Base-by-base conservation (phyloP, 495 filamentous ascomycete genomes). In the Trichoderma reesei region DNA sequence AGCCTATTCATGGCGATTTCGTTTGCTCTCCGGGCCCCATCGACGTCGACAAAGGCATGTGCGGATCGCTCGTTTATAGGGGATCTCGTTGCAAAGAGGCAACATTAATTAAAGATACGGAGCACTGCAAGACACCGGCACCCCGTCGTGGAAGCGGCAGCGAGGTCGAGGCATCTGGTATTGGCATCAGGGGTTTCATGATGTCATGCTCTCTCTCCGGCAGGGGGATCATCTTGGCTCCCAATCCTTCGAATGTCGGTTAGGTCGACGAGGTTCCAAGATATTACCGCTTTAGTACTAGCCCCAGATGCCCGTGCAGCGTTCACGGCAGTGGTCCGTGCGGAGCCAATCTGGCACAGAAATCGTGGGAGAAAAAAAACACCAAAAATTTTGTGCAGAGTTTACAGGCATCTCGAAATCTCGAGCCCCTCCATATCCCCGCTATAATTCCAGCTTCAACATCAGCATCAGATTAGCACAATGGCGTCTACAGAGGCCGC, bases 1-100 rank as follows among this genome's bases (percentile, higher is more conserved):
- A 89, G 71, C 16, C 66, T 66, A 66, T 71, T 72, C 20, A 63
- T 71, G 54, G n/a, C 41, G 41, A 44, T 42, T 1, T 41, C 34
- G 59, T 20, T 61, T 34, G 33, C 36, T 10, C 59, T 9, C 36
- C n/a, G 34, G 26, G 26, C 13, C 14, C 51, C 51, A 56, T 56
- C 51, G 20, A 34, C 26, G 26, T 26, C 26, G 26, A 26, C 26
- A 26, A 26, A 26, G 26, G 1, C 16, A 56, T 16, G 51, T 56
- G 16, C 51, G 20, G 51, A 56, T 13, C 26, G 31, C 26, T 31
- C 3, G 8, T 33, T 56, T 31, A 14, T 11, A 14, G 18, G 26
- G 31, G 16, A 14, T 11, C 51, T 56, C 20, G n/a, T 54, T 16
- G 26, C n/a, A 34, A 56, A 5, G 51, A 16, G 51, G 26, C 38